A percentile compares a stretch with the other conserved stretches of the same genome.
These are phyloP conservation scores for Kluyveromyces sp. DNA, from an alignment of 1,139 yeast species.

Conservation along the genomic window DNA sequence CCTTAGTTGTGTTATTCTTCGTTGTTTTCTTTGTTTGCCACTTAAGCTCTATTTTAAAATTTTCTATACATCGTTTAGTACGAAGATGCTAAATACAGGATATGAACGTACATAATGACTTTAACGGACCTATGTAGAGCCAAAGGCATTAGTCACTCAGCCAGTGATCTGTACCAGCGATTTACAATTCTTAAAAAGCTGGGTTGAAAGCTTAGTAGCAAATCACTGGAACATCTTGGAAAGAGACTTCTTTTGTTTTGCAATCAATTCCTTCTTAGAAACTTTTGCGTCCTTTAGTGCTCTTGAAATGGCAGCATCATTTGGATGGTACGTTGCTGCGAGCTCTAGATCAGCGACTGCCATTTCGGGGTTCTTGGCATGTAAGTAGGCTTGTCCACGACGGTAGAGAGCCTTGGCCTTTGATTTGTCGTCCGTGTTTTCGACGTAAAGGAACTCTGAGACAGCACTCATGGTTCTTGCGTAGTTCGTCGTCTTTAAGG, in stretches of 20 bases:
- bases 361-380: constrained; percentile 59
- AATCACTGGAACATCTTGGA: constrained; percentile 58
- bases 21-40: constrained; percentile 4
- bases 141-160: too few species aligned
- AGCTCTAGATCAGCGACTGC: constrained; percentile 61
- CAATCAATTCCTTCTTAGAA: constrained; percentile 46
- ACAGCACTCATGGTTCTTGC: constrained; percentile 55
- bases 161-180: too few species aligned
- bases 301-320: constrained; percentile 65
- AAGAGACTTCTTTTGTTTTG: constrained; percentile 77
- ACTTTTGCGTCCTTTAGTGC: constrained; percentile 60
- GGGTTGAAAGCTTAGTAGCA: too few species aligned
- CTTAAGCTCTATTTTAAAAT: not conserved
- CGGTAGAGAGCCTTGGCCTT: constrained; percentile 82
- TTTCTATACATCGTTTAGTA: constrained; percentile 1
- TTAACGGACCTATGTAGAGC: not conserved
- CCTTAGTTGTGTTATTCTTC: not conserved
- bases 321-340: constrained; percentile 62
- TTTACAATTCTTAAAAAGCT: too few species aligned
- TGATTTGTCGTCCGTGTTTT: constrained; percentile 56
- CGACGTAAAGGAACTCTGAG: constrained; percentile 57
- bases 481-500: constrained; percentile 56
- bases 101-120: constrained; percentile 1
- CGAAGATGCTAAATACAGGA: not conserved
- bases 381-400: constrained; percentile 68